Conservation (phyloP, 2,329 filamentous ascomycete genomes). For the Samsoniella hepiali region DNA sequence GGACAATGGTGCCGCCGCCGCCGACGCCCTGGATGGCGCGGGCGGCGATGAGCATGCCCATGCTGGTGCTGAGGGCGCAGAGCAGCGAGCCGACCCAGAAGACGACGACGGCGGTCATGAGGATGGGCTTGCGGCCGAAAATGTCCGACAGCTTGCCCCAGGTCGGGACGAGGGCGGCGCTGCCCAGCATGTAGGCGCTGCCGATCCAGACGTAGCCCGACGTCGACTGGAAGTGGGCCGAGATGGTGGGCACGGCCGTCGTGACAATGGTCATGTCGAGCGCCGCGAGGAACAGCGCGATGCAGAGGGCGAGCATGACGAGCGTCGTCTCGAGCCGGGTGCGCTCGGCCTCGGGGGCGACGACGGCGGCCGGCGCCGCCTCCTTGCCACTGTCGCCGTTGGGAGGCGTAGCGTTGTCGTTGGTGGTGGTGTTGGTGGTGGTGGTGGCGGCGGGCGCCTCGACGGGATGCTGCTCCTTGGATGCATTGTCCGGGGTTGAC, state of each 20-base stretch:
- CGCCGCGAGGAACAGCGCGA: slow-evolving; percentile 51
- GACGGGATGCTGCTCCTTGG: neutral
- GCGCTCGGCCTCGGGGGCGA: slow-evolving; percentile 33
- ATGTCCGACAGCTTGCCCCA: slow-evolving; percentile 65
- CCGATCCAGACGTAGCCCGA: slow-evolving; percentile 77
- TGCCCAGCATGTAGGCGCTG: slow-evolving; percentile 68
- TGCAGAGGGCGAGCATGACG: slow-evolving; percentile 41
- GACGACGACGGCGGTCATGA: slow-evolving; percentile 48
- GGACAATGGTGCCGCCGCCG: slow-evolving; percentile 55
- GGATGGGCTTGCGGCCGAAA: slow-evolving; percentile 54
- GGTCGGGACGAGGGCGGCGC: slow-evolving; percentile 62
- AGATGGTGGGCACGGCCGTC: slow-evolving; percentile 65
- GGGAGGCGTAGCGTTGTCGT: neutral
- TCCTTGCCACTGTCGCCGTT: neutral
- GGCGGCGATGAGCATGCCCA: slow-evolving; percentile 52
- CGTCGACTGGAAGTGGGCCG: slow-evolving; percentile 60
- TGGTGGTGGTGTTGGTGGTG: neutral
- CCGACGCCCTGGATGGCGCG: slow-evolving; percentile 56
- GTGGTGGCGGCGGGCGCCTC: neutral
- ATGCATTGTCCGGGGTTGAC: neutral
- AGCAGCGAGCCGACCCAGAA: slow-evolving; percentile 55
- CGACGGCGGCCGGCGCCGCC: neutral
- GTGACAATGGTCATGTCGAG: slow-evolving; percentile 62
- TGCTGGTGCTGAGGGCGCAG: slow-evolving; percentile 47
- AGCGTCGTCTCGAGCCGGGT: slow-evolving; percentile 39